Conservation (phyloP, 225 moss, liverwort and hornwort genomes). For the Bryoerythrophyllum caledonicum region DNA sequence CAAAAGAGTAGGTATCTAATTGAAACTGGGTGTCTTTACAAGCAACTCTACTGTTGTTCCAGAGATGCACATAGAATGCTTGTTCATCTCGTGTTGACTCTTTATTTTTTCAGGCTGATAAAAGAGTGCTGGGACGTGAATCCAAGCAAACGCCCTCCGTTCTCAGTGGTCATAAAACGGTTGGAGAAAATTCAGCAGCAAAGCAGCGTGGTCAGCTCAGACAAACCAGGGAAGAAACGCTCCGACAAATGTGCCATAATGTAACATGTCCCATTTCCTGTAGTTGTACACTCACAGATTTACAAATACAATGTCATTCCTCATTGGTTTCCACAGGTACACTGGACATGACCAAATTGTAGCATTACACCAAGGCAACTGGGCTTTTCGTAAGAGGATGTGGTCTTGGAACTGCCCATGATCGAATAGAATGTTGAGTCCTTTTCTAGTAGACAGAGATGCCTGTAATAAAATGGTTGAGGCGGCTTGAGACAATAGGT, state of each 20-base stretch:
- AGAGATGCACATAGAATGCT: not conserved
- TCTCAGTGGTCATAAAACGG: conserved; percentile 57
- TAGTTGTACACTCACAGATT: conserved; percentile 29
- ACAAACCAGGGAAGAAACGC: conserved; percentile 24
- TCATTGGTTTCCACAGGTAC: conserved; percentile 23
- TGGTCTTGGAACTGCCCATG: conserved; percentile 18
- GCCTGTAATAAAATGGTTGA: conserved; percentile 19
- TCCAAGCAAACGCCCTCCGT: conserved; percentile 63
- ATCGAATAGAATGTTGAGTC: not conserved
- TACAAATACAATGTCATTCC: conserved; percentile 18
- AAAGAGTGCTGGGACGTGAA: conserved; percentile 72
- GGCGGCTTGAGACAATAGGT: conserved; percentile 8
- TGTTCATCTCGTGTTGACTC: conserved; percentile 5
- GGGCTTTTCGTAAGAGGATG: conserved; percentile 13
- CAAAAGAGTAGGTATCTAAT: too few species aligned
- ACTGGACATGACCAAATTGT: conserved; percentile 23
- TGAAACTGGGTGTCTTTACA: too few species aligned
- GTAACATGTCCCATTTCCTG: conserved; percentile 29
- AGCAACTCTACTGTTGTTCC: not conserved
- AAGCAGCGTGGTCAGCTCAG: conserved; percentile 27
- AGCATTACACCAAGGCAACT: conserved; percentile 20
- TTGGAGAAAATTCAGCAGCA: conserved; percentile 59
- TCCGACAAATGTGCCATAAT: conserved; percentile 44
- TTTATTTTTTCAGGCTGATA: conserved; percentile 55
- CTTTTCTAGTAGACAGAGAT: conserved; percentile 12